Evolutionary conservation across 305 asterid genomes (phyloP), one percentile per base, ranked within the genome.

Genomic region (Solanum hybrid): DNA sequence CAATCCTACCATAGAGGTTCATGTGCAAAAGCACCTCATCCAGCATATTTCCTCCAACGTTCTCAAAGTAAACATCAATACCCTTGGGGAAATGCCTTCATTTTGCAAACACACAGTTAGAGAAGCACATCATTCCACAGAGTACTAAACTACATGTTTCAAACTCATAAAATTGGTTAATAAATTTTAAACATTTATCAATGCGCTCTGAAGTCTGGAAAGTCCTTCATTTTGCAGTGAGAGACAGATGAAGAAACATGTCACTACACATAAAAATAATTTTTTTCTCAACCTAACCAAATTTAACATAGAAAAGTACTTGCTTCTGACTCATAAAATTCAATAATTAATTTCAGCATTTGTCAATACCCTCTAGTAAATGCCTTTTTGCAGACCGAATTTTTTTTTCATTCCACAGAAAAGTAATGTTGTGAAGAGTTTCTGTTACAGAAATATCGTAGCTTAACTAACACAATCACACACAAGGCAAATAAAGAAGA

Each of bases 1-100:
- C 94, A 73, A 95, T 93, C 73, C 96, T 95, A 9, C 96, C 95
- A 37, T 92, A 86, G 74, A 78, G 20, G 39, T 89, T 93, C 96
- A 95, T 95, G 95, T 95, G 94, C 89, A 90, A 89, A 11, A 95
- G 94, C 71, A 94, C 97, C 8, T 94, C 95, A 26, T 95, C 97
- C 1, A 95, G 92, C 97, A 95, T 94, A 90, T 92, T 92, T 78
- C 96, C 97, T n/a, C 98, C 98, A 9, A 95, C 96, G 14, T 95
- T 95, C 87, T 95, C 97, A 16, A 95, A 95, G 91, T 94, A 95
- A 35, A 95, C 92, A 33, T 95, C 96, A 28, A 95, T 95, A 26
- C 98, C 98, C 34, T 91, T 89, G 0, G 96, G 95, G 39, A 95
- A 95, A 35, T 91, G 92, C 92, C 96, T 94, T 31, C 33, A 73